Base-by-base conservation (phyloP, 106 monocot species). In the Dendrobium nobile region DNA sequence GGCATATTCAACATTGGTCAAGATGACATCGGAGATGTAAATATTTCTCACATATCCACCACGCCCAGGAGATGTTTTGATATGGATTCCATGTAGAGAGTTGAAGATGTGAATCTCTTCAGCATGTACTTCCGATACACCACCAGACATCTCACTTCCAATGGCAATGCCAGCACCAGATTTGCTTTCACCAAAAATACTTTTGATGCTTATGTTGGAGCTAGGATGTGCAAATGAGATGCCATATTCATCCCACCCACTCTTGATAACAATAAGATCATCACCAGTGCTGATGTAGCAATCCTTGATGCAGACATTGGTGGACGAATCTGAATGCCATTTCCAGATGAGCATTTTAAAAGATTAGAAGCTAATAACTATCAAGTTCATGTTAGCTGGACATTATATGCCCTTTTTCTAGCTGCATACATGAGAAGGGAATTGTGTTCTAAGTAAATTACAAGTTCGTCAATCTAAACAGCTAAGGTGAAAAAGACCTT, bases 71-170 rank as follows among this genome's bases (percentile, higher is more conserved):
- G 92, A 85, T 17, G 94, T 95, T 72, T 95, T 92, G 17, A 95
- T 80, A 74, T 86, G 48, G 65, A 95, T 90, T 2, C 94, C 92
- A 59, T 89, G 82, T 11, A 82, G 31, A n/a, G 92, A 92, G 75
- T 95, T 88, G 83, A 83, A 77, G 56, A 90, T 61, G 9, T 54
- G 79, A 33, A 95, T 67, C 43, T 75, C 84, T 41, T 90, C 85
- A 2, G 82, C 94, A 2, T 73, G n/a, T 19, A 95, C 84, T 44
- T 92, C 86, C 7, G 86, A 87, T 40, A 95, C 84, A 26, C 94
- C 94, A 48, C 94, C 94, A 5, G 94, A 94, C 94, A 94, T 94
- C 86, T 94, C 94, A 37, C 94, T 92, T 24, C 94, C 94, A 17
- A 94, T 77, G 75, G 94, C 94, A 67, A 95, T 90, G 73, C 84